Base-by-base conservation (phyloP, 139 green algal species). In the Raphidocelis subcapitata region DNA sequence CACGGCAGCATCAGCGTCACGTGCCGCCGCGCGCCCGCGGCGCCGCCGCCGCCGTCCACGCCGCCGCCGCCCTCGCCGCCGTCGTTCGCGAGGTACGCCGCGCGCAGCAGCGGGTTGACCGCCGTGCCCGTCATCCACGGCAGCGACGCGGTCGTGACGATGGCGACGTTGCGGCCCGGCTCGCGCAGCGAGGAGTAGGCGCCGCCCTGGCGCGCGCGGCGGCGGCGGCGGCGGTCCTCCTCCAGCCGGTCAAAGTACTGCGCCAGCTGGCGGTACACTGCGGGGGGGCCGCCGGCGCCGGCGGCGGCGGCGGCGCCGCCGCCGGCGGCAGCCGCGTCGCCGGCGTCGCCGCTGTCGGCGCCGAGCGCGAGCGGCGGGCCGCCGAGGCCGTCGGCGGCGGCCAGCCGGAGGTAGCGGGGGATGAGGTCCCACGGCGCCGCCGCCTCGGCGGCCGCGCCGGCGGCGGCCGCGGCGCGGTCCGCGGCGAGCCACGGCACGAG, bases 101-200 rank as follows among this genome's bases (percentile, higher is more conserved):
- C 95, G 14, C 96, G 86, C 76, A 99, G 87, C 75, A 99, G 87
- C 51, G 96, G 96, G 83, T 99, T 99, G 14, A 99, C 93, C 1
- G 92, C 86, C 0, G 96, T 99, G 54, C 96, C 96, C 16, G 96
- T 99, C 89, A 99, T 97, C 96, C 96, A 99, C 0, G 96, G 96
- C 74, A 99, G 82, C 24, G 86, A 83, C 3, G 96, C 96, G 3
- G 96, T 99, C 8, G 96, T 99, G 12, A 98, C 92, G 68, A 99
- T 98, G 57, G 95, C 92, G 20, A 99, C 89, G 49, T 91, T 81
- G 5, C 92, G 83, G 2, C 87, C 91, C 14, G 88, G 81, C 23
- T 95, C 89, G 5, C 87, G 81, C 72, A 97, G 73, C 54, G 76
- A 92, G 70, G 74, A 75, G 65, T 62, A 74, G 36, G 60, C 65